Evolutionary conservation across 2,329 filamentous ascomycete genomes (phyloP).

Genomic region (Colletotrichum melonis): DNA sequence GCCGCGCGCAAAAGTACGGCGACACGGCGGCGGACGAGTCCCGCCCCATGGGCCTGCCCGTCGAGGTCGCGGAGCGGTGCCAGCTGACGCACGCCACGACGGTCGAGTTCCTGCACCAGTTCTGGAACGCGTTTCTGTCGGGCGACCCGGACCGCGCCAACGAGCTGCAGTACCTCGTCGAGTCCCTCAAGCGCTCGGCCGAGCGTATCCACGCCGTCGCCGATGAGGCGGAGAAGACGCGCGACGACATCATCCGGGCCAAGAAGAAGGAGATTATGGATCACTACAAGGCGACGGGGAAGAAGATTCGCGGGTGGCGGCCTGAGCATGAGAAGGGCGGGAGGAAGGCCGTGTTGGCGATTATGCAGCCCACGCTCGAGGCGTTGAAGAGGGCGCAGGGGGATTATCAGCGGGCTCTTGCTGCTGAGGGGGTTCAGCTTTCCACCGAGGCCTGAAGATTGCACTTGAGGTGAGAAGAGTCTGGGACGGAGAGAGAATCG

Average conservation of each 20-base stretch:
- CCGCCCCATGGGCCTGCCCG: slow-evolving; percentile 56
- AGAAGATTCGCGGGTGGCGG: slow-evolving; percentile 75
- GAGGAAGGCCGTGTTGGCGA: slow-evolving; percentile 76
- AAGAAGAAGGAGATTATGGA: slow-evolving; percentile 78
- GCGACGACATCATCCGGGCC: slow-evolving; percentile 73
- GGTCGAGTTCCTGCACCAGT: slow-evolving; percentile 95
- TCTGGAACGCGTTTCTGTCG: slow-evolving; percentile 92
- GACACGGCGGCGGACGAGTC: slow-evolving; percentile 46
- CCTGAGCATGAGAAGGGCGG: slow-evolving; percentile 79
- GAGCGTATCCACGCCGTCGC: slow-evolving; percentile 85
- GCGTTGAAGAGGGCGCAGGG: slow-evolving; percentile 76
- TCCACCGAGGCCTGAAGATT: slow-evolving; percentile 54
- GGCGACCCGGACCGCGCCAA: slow-evolving; percentile 83
- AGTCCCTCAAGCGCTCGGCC: slow-evolving; percentile 82
- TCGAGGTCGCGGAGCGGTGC: slow-evolving; percentile 68
- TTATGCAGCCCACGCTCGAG: slow-evolving; percentile 79
- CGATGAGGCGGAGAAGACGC: slow-evolving; percentile 80
- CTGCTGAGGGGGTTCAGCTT: slow-evolving; percentile 67
- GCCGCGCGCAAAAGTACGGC: slow-evolving; percentile 69
- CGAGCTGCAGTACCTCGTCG: slow-evolving; percentile 84
- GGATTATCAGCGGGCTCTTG: slow-evolving; percentile 79
- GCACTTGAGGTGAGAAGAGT: too few relatives aligned
- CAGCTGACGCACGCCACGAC: slow-evolving; percentile 88
- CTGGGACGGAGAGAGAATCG: not conserved
- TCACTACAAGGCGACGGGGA: slow-evolving; percentile 77